Base-by-base conservation (phyloP, 805 yeast species). In the Dipodascus geniculatus region DNA sequence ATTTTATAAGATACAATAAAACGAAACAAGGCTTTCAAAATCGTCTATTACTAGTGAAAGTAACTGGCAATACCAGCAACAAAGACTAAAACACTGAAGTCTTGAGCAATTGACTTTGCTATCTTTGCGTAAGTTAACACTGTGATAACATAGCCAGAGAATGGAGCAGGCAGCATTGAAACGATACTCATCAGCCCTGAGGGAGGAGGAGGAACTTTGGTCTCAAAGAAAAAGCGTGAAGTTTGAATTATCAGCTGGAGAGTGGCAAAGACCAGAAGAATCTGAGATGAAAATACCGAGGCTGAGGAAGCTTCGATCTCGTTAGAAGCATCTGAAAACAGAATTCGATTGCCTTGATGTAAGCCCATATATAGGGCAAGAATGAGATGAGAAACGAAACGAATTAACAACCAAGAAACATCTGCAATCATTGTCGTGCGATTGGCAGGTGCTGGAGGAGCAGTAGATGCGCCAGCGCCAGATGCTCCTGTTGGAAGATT, bases 21-120 rank as follows among this genome's bases (percentile, higher is more conserved):
- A n/a, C n/a, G n/a, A n/a, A n/a, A n/a, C n/a, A n/a, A n/a, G n/a
- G n/a, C n/a, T n/a, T n/a, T n/a, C n/a, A n/a, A n/a, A n/a, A n/a
- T n/a, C n/a, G n/a, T n/a, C n/a, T n/a, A n/a, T n/a, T n/a, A n/a
- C n/a, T n/a, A n/a, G n/a, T n/a, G n/a, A n/a, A n/a, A n/a, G n/a
- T n/a, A 49, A 42, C n/a, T 57, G 42, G 22, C 66, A 38, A 47
- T 14, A 14, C 49, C 65, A 42, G 60, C 58, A 9, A 63, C 57
- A 56, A 67, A 63, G 49, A 67, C 51, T 1, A 60, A 56, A 33
- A 65, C 48, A 22, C 64, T 58, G 14, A 63, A 44, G 54, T 66
- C 70, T 57, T 50, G 52, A 22, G 35, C 60, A 49, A 52, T 50
- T 42, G 20, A 56, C 51, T 28, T 23, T 51, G 44, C 61, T n/a